These are phyloP conservation scores for Yarrowia yakushimensis DNA, from an alignment of 805 yeast species.

Conservation along the genomic window DNA sequence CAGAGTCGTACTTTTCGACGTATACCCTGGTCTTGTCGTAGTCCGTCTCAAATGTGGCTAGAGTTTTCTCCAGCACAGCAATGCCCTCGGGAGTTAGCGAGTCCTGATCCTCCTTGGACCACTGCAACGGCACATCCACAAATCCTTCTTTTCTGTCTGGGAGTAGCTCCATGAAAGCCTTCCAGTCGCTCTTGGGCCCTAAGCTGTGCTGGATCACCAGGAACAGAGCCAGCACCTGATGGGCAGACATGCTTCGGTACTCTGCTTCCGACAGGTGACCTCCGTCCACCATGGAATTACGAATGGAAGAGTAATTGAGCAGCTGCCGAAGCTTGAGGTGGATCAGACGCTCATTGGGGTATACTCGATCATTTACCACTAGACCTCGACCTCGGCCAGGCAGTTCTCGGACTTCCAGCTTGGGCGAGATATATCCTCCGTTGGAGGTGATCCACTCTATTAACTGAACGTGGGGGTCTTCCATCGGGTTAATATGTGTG, in stretches of 20 bases:
- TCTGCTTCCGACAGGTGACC: constrained; percentile 2
- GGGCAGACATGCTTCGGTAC: constrained; percentile 18
- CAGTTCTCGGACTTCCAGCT: constrained; percentile 5
- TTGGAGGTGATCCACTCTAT: constrained; percentile 22
- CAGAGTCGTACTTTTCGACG: neutral
- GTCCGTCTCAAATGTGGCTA: neutral
- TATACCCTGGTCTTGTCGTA: neutral
- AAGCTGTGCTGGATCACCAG: constrained; percentile 4
- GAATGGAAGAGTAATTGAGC: constrained; percentile 13
- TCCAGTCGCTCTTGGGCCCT: neutral
- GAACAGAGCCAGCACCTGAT: constrained; percentile 13
- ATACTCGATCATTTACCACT: constrained; percentile 7
- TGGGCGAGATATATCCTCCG: constrained; percentile 18
- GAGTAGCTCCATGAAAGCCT: neutral
- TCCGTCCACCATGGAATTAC: neutral
- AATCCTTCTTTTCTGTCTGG: constrained; percentile 8
- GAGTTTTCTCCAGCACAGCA: neutral
- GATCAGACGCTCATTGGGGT: constrained; percentile 23
- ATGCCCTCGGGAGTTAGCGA: neutral
- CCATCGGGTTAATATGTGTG: neutral
- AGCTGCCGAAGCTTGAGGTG: constrained; percentile 17
- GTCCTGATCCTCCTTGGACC: neutral
- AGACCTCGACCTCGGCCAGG: constrained; percentile 22
- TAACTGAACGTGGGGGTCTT: neutral
- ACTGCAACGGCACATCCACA: neutral